Conservation (phyloP, 306 rosid species). For the Cajanus cajan region DNA sequence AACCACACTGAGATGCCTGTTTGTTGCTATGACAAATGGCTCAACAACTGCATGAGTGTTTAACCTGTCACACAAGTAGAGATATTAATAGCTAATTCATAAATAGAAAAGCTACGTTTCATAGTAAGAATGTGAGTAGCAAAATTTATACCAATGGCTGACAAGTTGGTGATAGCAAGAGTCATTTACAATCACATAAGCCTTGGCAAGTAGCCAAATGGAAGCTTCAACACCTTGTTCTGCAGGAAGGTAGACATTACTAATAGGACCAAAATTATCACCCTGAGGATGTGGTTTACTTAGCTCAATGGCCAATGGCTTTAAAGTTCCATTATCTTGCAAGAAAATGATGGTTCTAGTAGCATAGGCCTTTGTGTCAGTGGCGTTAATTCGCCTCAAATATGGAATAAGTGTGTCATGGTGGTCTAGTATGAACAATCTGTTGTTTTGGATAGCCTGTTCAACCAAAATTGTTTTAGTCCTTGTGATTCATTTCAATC, state of each 20-base stretch:
- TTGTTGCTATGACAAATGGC: conserved; percentile 54
- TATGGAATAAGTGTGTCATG: conserved; percentile 62
- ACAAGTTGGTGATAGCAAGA: conserved; percentile 70
- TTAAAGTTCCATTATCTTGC: conserved; percentile 66
- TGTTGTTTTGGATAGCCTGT: conserved; percentile 58
- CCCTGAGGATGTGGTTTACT: conserved; percentile 58
- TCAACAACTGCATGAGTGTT: conserved; percentile 83
- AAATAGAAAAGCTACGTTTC: neutral
- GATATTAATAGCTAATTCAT: neutral
- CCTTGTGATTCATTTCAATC: neutral
- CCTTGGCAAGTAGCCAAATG: conserved; percentile 74
- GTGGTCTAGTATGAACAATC: conserved; percentile 63
- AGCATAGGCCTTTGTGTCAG: conserved; percentile 54
- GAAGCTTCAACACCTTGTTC: conserved; percentile 51
- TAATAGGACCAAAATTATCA: conserved; percentile 50
- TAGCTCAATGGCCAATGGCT: conserved; percentile 70
- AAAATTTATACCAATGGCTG: conserved; percentile 57
- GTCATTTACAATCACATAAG: conserved; percentile 69
- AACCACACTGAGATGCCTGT: conserved; percentile 42
- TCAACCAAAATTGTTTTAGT: conserved; percentile 4
- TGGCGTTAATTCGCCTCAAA: conserved; percentile 52
- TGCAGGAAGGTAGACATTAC: conserved; percentile 54
- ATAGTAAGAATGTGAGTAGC: neutral
- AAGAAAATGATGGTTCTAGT: conserved; percentile 63
- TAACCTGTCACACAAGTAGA: conserved; percentile 43